These are phyloP conservation scores for Fusarium anthophilum DNA, from an alignment of 2,329 filamentous ascomycete genomes.

Conservation along the genomic window DNA sequence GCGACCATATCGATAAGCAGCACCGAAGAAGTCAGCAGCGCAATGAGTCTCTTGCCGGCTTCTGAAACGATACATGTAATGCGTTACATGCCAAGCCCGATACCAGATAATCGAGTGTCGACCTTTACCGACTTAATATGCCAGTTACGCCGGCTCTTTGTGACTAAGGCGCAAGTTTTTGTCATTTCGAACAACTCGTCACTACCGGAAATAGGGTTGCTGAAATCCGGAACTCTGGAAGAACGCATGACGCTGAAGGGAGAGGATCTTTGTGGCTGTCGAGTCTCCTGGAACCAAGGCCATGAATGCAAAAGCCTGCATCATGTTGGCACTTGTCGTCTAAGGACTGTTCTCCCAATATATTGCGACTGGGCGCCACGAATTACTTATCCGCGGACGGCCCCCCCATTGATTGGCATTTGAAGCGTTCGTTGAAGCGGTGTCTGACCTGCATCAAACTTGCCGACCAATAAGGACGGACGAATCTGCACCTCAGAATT, in stretches of 20 bases:
- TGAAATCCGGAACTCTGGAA: background rate
- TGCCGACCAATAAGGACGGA: background rate
- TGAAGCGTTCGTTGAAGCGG: background rate
- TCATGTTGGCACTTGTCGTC: background rate
- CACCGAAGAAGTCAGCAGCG: background rate
- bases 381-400: background rate
- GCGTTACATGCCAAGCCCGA: background rate
- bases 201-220: background rate
- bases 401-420: background rate
- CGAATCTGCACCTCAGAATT: background rate
- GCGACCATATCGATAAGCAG: conserved; percentile 5
- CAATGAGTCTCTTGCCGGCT: background rate
- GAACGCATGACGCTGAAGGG: background rate
- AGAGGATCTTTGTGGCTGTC: background rate
- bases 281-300: background rate
- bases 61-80: background rate
- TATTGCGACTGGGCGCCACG: background rate
- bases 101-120: background rate
- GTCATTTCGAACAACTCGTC: background rate
- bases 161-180: background rate
- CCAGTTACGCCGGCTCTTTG: background rate
- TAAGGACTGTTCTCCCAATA: background rate
- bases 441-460: background rate
- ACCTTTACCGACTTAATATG: background rate
- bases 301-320: background rate